Evolutionary conservation across 805 yeast genomes (phyloP).

Genomic region (Candida germanica): DNA sequence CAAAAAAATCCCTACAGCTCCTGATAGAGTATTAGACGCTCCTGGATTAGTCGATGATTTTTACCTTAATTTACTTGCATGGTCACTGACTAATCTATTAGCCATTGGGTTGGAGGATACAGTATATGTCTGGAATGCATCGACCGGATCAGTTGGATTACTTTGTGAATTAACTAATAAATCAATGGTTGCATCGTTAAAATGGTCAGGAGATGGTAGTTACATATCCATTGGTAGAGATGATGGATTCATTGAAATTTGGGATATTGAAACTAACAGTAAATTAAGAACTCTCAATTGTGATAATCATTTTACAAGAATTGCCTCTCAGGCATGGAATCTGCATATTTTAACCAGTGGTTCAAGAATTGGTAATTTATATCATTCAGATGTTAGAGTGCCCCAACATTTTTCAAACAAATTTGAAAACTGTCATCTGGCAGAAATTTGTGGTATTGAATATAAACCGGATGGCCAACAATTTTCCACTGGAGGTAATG

Average conservation of each 20-base stretch:
- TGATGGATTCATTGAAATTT: conserved; percentile 83
- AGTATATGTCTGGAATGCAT: conserved; percentile 91
- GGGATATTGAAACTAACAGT: conserved; percentile 84
- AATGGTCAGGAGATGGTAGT: conserved; percentile 90
- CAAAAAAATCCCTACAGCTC: conserved; percentile 78
- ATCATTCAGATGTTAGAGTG: conserved; percentile 86
- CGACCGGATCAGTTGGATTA: conserved; percentile 69
- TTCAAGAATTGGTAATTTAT: conserved; percentile 76
- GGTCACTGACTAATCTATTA: conserved; percentile 79
- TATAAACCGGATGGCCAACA: conserved; percentile 84
- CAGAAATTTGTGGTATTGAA: conserved; percentile 89
- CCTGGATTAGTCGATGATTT: conserved; percentile 94
- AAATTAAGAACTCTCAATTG: conserved; percentile 76
- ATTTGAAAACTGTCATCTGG: conserved; percentile 55
- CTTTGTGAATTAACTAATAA: conserved; percentile 53
- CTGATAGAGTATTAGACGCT: conserved; percentile 92
- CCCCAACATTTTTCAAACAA: conserved; percentile 69
- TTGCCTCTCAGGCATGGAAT: conserved; percentile 84
- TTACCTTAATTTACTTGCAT: conserved; percentile 78
- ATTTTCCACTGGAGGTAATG: conserved; percentile 91
- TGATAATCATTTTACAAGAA: conserved; percentile 59
- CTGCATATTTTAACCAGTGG: conserved; percentile 83
- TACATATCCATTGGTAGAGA: conserved; percentile 81
- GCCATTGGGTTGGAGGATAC: conserved; percentile 86
- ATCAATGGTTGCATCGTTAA: conserved; percentile 61